Base-by-base conservation (phyloP, 345 rosid species). In the Mangifera indica region DNA sequence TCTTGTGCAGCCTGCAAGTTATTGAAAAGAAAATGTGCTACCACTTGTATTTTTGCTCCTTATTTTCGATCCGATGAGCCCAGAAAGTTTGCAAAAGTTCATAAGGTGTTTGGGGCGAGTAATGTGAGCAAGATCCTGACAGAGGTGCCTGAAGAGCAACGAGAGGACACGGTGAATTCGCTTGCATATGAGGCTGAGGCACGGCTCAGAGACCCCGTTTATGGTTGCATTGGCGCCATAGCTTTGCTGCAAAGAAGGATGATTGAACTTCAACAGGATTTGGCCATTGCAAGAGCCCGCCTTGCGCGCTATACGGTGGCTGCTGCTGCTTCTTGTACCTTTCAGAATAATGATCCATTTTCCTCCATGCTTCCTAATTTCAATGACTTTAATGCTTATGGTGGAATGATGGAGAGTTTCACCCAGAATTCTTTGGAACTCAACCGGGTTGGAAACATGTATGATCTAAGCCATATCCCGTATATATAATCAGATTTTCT, bases 1-100 rank as follows among this genome's bases (percentile, higher is more conserved):
- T 89, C 98, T 48, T 92, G 98, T 45, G 98, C 98, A 59, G 98
- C 98, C 26, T 94, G 98, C 88, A 94, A 94, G 84, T 86, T 90
- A 60, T 63, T 90, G 72, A 92, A 91, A 79, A 74, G 97, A 77
- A 77, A 93, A 78, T 94, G 98, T 86, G 77, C 67, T 1, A 87
- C 95, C 3, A 81, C 65, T 66, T 94, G 98, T 78, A 86, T 94
- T 71, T 94, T 94, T 17, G 97, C 98, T 3, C 97, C 98, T 0
- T 87, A 90, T 76, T 92, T 94, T 69, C 87, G 87, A 0, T 87
- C 93, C 7, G 87, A 87, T 10, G 97, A 94, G 75, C 87, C 84
- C 0, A 77, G 82, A 56, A 90, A 87, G 67, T 94, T 94, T 18
- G 92, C 97, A 34, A 87, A 82, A 72, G 93, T 94, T 20, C 99